Evolutionary conservation across 352 stramenopile species (phyloP), one percentile per base, ranked within the genome.

Genomic region (Phytophthora capsici): DNA sequence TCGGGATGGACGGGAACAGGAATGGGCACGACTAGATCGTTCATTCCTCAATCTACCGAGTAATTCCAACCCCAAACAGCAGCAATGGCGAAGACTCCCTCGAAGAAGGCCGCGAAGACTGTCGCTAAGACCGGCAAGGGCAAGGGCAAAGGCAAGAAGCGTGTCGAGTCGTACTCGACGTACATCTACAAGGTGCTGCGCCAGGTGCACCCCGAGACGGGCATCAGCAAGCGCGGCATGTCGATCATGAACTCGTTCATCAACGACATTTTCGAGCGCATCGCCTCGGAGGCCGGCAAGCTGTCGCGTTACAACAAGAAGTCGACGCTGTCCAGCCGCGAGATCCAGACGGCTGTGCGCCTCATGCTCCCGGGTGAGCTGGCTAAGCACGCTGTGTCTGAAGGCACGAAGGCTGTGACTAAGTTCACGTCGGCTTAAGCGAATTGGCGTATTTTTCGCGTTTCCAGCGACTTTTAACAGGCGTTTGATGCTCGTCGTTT

Each of bases 231-330:
- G 90, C 95, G 95, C 65, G 96, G 92, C 50, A 99, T 99, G 96
- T 98, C 93, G 53, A 98, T 99, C 86, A 98, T 98, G 94, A 99
- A 99, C 90, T 99, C 96, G 64, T 99, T 99, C 82, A 98, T 99
- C 79, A 99, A 99, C 83, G 96, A 99, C 77, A 98, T 99, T 63
- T 99, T 99, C 78, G 97, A 99, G 80, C 91, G 96, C 59, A 98
- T 99, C 54, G 96, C 97, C 25, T 94, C 88, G 46, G 96, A 99
- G 83, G 96, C 97, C 57, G 95, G 93, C 71, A 98, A 97, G 80
- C 82, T 98, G 38, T 95, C 94, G 51, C 93, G 94, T 25, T 99
- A 99, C 94, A 99, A 98, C 93, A 99, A 99, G 89, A 99, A 99
- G 86, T 96, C 91, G 28, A 99, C 97, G 30, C 78, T 99, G 45